phyloP scores from a whole-genome alignment of 2,329 filamentous ascomycete genomes.

The Ceratocystis destructans region DNA sequence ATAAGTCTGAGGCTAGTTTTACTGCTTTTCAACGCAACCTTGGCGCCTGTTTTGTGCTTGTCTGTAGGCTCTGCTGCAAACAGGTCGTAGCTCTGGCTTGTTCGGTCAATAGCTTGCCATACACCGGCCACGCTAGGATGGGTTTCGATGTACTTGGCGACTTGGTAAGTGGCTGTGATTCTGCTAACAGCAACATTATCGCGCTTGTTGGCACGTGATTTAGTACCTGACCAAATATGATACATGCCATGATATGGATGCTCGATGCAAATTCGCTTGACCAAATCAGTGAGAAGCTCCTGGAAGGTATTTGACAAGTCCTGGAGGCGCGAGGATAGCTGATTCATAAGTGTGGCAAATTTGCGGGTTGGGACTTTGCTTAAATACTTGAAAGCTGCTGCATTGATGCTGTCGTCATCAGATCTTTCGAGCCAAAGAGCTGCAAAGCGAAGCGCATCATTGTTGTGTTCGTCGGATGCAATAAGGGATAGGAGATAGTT shows the following conservation, averaged over 20 bases:
- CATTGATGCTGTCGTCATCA: conserved; percentile 61
- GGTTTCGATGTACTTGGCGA: conserved; percentile 48
- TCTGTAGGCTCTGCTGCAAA: conserved; percentile 53
- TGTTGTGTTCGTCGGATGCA: conserved; percentile 78
- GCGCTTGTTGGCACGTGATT: conserved; percentile 51
- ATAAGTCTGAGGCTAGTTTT: conserved; percentile 48
- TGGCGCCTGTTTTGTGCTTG: conserved; percentile 54
- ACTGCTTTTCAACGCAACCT: conserved; percentile 51
- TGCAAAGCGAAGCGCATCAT: conserved; percentile 80
- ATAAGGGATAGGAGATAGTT: conserved; percentile 80
- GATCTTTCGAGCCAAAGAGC: conserved; percentile 87
- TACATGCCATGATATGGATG: conserved; percentile 98
- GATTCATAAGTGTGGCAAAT: conserved; percentile 87
- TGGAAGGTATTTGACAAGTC: conserved; percentile 62
- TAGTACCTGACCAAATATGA: conserved; percentile 76
- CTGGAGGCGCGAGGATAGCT: conserved; percentile 83
- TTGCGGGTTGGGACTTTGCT: conserved; percentile 72
- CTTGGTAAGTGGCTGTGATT: conserved; percentile 54
- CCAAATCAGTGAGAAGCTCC: conserved; percentile 53
- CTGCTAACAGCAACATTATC: conserved; percentile 65
- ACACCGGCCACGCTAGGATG: conserved; percentile 38
- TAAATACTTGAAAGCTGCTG: conserved; percentile 57
- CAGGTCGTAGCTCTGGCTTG: conserved; percentile 51
- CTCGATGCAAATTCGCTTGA: conserved; percentile 74
- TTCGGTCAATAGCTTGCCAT: conserved; percentile 60